These are phyloP conservation scores for Mesembryanthemum crystallinum DNA, from an alignment of 148 eudicot genomes.

Conservation along the genomic window DNA sequence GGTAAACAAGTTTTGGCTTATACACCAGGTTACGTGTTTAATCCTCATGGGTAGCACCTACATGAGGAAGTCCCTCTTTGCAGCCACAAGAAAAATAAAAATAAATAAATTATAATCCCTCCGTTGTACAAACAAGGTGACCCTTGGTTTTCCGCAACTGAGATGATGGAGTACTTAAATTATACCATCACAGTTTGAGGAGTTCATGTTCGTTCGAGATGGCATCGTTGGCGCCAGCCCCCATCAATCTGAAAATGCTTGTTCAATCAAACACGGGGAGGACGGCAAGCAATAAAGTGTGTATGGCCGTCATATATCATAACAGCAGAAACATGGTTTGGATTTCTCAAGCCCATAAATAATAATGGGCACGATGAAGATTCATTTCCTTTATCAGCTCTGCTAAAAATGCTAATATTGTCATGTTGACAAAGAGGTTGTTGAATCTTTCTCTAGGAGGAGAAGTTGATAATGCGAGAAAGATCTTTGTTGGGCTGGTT, in stretches of 20 bases:
- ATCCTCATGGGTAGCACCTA: too few relatives aligned
- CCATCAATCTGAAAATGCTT: not conserved
- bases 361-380: conserved; percentile 1
- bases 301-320: not conserved
- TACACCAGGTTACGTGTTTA: too few relatives aligned
- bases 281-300: not conserved
- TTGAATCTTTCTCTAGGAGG: conserved; percentile 21
- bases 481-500: conserved; percentile 26
- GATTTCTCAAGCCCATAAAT: not conserved
- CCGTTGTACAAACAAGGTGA: too few relatives aligned
- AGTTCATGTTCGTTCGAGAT: conserved; percentile 4
- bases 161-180: too few relatives aligned
- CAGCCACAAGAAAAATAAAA: too few relatives aligned
- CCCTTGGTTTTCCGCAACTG: too few relatives aligned
- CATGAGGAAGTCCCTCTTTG: too few relatives aligned
- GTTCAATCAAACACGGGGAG: not conserved
- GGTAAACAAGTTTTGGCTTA: too few relatives aligned
- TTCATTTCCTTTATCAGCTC: not conserved
- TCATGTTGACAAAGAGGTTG: conserved; percentile 25
- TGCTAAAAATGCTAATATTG: conserved; percentile 7
- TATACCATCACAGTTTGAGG: conserved; percentile 44
- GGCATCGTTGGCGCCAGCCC: not conserved
- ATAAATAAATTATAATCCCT: too few relatives aligned
- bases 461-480: conserved; percentile 27
- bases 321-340: not conserved